phyloP scores from a whole-genome alignment of 441 rosid genomes.

The Rhodomyrtus psidioides region DNA sequence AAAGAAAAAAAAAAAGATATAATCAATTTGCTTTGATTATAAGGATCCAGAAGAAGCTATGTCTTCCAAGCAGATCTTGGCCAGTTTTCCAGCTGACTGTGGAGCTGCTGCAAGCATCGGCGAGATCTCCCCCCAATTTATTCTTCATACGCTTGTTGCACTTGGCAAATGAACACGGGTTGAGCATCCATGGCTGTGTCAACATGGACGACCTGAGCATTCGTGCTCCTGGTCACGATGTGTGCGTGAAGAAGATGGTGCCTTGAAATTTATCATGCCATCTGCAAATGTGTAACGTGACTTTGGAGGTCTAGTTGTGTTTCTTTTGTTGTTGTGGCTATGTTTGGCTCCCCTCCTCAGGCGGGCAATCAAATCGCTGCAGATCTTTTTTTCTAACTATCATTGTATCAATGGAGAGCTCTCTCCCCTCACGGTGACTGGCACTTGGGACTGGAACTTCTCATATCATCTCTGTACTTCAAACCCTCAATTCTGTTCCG shows the following conservation, averaged over 20 bases:
- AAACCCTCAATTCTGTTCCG: background rate
- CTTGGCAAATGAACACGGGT: conserved; percentile 86
- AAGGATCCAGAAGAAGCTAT: conserved; percentile 29
- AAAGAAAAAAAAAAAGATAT: too few species aligned
- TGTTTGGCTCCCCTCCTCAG: background rate
- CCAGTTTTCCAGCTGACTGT: conserved; percentile 63
- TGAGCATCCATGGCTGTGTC: conserved; percentile 41
- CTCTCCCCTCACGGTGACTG: background rate
- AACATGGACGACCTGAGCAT: conserved; percentile 64
- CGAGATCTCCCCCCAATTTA: conserved; percentile 85
- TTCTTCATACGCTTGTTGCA: conserved; percentile 89
- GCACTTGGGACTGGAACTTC: background rate
- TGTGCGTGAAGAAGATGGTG: background rate
- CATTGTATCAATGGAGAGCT: background rate
- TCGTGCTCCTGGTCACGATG: conserved; percentile 19
- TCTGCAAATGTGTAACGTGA: background rate
- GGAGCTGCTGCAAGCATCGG: conserved; percentile 46
- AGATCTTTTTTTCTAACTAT: background rate
- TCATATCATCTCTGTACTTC: background rate
- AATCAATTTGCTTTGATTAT: background rate
- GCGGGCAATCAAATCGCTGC: background rate
- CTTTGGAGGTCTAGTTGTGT: background rate
- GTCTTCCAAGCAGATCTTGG: conserved; percentile 65
- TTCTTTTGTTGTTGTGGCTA: background rate
- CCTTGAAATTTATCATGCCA: background rate